Evolutionary conservation across 129 eudicot species (phyloP), one percentile per base, ranked within the genome.

Genomic region (Artemisia tridentata): DNA sequence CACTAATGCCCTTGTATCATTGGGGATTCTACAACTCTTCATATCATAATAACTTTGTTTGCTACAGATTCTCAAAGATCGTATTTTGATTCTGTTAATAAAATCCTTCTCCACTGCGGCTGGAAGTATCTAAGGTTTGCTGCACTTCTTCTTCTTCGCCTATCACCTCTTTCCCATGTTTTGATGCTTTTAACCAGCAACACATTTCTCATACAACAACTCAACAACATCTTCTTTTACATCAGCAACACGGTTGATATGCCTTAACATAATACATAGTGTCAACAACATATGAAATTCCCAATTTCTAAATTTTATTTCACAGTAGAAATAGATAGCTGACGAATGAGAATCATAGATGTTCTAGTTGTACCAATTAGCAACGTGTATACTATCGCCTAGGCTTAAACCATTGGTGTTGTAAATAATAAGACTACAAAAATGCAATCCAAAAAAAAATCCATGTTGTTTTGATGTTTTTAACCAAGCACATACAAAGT

Each of bases 211-310:
- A 69, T 88, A 90, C 46, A 65, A 60, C 17, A 73, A 48, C 77
- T 90, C 99, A 52, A 95, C 59, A 27, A 75, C 96, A 77, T 84
- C 97, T 82, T 95, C 99, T 73, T 90, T 88, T 20, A 60, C 91
- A 67, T 88, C 90, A 34, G 97, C 99, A 80, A 87, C 96, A 72
- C 99, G 97, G 13, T 73, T 81, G 21, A 95, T 89, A 84, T 90
- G 97, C 81, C 99, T 90, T 79, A 38, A 18, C 60, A 61, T 67
- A 61, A 53, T 58, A 68, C 16, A 81, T 5, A 59, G 65, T 31
- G 66, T 75, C 60, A 61, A 27, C 18, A 81, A 13, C 25, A 16
- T 56, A 25, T 3, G 3, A 23, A 54, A 45, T 54, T 65, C n/a
- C n/a, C n/a, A n/a, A n/a, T n/a, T n/a, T 23, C 3, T 9, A n/a